phyloP scores from a whole-genome alignment of 768 basidiomycete species.

The Calocybe gangraenosa region DNA sequence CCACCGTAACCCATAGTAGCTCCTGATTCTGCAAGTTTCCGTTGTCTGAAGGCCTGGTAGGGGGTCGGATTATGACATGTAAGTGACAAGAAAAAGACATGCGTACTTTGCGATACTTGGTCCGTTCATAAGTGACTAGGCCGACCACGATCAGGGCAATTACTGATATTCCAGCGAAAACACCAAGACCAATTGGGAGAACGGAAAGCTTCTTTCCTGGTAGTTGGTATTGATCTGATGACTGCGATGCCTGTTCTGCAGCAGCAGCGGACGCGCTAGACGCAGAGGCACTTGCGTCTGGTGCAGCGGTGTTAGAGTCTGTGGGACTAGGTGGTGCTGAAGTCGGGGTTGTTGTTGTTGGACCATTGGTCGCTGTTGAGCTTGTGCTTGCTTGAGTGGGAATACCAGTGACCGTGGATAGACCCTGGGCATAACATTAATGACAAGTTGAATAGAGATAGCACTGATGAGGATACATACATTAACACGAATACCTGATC shows the following conservation, averaged over 20 bases:
- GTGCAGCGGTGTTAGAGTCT: slow-evolving; percentile 11
- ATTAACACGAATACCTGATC: slow-evolving; percentile 11
- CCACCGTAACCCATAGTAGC: slow-evolving; percentile 58
- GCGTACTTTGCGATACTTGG: slow-evolving; percentile 79
- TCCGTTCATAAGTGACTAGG: slow-evolving; percentile 83
- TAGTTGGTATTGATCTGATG: slow-evolving; percentile 47
- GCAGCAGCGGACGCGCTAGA: slow-evolving; percentile 28
- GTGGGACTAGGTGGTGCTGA: slow-evolving; percentile 9
- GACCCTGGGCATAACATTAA: slow-evolving; percentile 8
- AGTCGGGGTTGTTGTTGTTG: slow-evolving; percentile 7
- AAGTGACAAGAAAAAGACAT: neutral
- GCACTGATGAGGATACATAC: slow-evolving; percentile 6
- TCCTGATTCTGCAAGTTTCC: slow-evolving; percentile 65
- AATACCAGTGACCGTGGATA: slow-evolving; percentile 15
- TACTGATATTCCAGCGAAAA: slow-evolving; percentile 83
- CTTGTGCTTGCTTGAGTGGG: slow-evolving; percentile 14
- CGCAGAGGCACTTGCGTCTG: slow-evolving; percentile 12
- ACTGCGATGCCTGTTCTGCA: slow-evolving; percentile 26
- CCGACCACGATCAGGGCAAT: slow-evolving; percentile 79
- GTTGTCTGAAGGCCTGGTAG: slow-evolving; percentile 67
- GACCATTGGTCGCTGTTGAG: slow-evolving; percentile 12
- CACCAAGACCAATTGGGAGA: slow-evolving; percentile 76
- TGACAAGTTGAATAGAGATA: neutral
- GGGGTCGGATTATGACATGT: neutral
- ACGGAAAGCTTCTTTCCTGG: slow-evolving; percentile 75